Evolutionary conservation across 139 green algal species (phyloP).

Genomic region (Chlorella ohadii): DNA sequence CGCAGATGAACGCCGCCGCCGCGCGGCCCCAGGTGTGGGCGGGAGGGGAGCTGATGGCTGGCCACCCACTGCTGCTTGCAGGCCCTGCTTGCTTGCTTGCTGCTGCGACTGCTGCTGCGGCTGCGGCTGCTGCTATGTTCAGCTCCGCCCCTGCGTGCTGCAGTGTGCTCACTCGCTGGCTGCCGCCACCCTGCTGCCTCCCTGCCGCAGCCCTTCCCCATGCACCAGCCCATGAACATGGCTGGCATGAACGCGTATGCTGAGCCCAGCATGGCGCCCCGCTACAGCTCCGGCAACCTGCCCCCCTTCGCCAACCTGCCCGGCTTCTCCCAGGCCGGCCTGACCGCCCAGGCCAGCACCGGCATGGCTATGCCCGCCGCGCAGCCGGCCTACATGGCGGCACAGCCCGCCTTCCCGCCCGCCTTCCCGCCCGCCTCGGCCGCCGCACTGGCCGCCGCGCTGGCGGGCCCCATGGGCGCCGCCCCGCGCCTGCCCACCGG

Average conservation of each 20-base stretch:
- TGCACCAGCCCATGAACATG: constrained; percentile 92
- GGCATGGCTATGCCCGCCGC: constrained; percentile 10
- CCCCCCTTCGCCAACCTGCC: constrained; percentile 30
- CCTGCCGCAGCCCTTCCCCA: not conserved
- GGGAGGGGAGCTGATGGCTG: no score
- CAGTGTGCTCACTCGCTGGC: no score
- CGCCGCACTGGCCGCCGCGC: constrained; percentile 4
- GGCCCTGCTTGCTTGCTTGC: no score
- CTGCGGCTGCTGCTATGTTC: no score
- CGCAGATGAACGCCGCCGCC: no score
- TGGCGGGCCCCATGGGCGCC: not conserved
- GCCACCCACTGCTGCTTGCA: no score
- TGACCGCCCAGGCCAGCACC: not conserved
- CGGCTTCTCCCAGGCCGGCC: constrained; percentile 9
- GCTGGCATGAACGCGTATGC: constrained; percentile 74
- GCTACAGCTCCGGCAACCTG: not conserved
- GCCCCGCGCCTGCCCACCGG: constrained; percentile 2
- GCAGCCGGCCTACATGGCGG: not conserved
- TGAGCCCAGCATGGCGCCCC: not conserved
- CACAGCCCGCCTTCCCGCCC: not conserved
- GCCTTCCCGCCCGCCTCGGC: not conserved
- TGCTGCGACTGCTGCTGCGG: no score
- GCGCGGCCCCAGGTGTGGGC: no score
- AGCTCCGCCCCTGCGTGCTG: no score
- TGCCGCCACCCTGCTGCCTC: not conserved